phyloP scores from a whole-genome alignment of 176 grass and related monocot genomes.

The Hordeum marinum region DNA sequence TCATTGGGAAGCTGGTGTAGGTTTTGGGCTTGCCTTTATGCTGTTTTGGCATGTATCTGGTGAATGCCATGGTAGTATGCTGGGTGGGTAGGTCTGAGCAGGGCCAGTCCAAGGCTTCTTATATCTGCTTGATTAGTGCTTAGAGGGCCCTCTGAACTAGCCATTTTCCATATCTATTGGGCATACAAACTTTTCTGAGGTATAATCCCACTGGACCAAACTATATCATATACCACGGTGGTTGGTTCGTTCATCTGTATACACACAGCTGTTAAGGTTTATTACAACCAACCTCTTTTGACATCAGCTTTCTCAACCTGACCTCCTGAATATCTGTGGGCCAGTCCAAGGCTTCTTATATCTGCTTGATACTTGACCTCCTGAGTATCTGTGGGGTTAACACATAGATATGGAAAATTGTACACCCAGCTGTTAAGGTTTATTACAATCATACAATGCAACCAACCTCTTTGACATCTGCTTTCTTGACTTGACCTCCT shows the following conservation, averaged over 20 bases:
- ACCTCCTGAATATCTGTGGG: background rate
- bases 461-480: background rate
- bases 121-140: background rate
- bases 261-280: slow-evolving; percentile 13
- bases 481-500: slow-evolving; percentile 8
- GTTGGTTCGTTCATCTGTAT: background rate
- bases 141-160: background rate
- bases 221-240: background rate
- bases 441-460: background rate
- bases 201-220: background rate
- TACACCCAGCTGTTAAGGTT: slow-evolving; percentile 10
- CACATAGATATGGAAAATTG: too few relatives aligned
- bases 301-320: background rate
- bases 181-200: background rate
- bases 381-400: background rate
- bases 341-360: too few relatives aligned
- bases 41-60: background rate
- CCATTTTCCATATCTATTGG: background rate
- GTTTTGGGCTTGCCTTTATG: slow-evolving; percentile 5
- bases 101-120: background rate
- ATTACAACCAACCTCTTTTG: background rate
- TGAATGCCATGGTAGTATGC: background rate
- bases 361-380: background rate
- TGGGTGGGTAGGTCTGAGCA: background rate
- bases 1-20: background rate